Evolutionary conservation across 2,329 filamentous ascomycete species (phyloP).

Genomic region (Alternaria sp.): DNA sequence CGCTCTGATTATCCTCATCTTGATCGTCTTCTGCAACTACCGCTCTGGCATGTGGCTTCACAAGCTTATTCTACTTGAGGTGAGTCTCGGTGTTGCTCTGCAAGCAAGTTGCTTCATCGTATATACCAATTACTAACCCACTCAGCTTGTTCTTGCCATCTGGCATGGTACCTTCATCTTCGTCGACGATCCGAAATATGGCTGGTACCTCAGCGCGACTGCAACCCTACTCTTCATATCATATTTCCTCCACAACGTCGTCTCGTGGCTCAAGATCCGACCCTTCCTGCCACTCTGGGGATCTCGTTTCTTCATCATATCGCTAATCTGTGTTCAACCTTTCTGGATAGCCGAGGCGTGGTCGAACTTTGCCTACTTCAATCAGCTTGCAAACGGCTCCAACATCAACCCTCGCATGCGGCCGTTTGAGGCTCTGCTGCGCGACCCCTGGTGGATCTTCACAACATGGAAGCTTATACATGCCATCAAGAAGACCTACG

Average conservation of each 20-base stretch:
- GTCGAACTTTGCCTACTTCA: slow-evolving; percentile 48
- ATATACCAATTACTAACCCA: slow-evolving; percentile 8
- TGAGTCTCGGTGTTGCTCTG: not conserved
- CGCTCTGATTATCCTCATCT: slow-evolving; percentile 41
- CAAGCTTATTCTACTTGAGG: slow-evolving; percentile 46
- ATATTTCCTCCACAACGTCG: slow-evolving; percentile 45
- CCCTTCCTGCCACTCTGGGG: slow-evolving; percentile 45
- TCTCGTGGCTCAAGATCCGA: slow-evolving; percentile 46
- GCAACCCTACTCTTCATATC: slow-evolving; percentile 46
- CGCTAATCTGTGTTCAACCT: slow-evolving; percentile 40
- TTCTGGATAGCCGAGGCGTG: slow-evolving; percentile 46
- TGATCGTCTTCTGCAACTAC: slow-evolving; percentile 49
- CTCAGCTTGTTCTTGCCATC: slow-evolving; percentile 43
- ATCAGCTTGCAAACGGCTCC: slow-evolving; percentile 31
- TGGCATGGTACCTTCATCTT: slow-evolving; percentile 49
- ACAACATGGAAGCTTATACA: slow-evolving; percentile 43
- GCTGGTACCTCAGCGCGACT: slow-evolving; percentile 45
- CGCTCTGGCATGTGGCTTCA: slow-evolving; percentile 42
- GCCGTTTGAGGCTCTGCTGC: slow-evolving; percentile 41
- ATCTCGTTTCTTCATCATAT: slow-evolving; percentile 42
- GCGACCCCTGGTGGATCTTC: slow-evolving; percentile 48
- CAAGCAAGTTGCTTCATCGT: fast-evolving
- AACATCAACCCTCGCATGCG: slow-evolving; percentile 36
- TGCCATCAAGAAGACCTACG: slow-evolving; percentile 44
- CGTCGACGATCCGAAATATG: slow-evolving; percentile 37